Evolutionary conservation across 2,329 filamentous ascomycete species (phyloP), one percentile per base, ranked within the genome.

Genomic region (Camillea tinctor): DNA sequence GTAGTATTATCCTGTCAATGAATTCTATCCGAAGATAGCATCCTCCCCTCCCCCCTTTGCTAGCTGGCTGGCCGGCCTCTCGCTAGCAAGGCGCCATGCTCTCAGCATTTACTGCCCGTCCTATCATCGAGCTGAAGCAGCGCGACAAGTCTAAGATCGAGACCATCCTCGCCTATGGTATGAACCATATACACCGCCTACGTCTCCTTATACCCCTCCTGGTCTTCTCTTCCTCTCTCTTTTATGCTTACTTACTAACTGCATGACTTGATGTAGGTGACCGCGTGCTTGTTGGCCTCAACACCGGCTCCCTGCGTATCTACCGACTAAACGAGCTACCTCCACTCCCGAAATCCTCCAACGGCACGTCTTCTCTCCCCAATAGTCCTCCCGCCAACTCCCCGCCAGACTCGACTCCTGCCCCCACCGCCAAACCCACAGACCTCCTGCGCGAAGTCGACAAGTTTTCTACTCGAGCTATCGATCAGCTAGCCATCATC

Each of bases 91-190:
- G 58, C 64, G 82, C 81, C 77, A 97, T 97, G 95, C 89, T 99
- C 78, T 96, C 94, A 78, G 95, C 95, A 74, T 99, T 99, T 80
- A 96, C 91, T 69, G 93, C 95, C 80, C 91, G 92, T 73, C 91
- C 93, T 66, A 94, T 99, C 75, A 91, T 98, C 83, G 95, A 99
- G 90, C 90, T 99, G 72, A 93, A 91, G 80, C 88, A 88, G 77
- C 89, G 92, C 77, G 94, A 98, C 86, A 97, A 96, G 82, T 96
- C 92, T 67, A 95, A 90, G 82, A 97, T 99, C 78, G 95, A 99
- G 79, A 95, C 92, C 54, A 92, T 99, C 67, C 84, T 98, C 53
- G 92, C 94, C 63, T 92, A 97, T 77, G 93, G 90, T 92, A 82
- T 60, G 76, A 63, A 24, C 21, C 15, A 53, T n/a, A 19, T 53